phyloP scores from a whole-genome alignment of 169 alveolate genomes.

The Eimeria maxima region DNA sequence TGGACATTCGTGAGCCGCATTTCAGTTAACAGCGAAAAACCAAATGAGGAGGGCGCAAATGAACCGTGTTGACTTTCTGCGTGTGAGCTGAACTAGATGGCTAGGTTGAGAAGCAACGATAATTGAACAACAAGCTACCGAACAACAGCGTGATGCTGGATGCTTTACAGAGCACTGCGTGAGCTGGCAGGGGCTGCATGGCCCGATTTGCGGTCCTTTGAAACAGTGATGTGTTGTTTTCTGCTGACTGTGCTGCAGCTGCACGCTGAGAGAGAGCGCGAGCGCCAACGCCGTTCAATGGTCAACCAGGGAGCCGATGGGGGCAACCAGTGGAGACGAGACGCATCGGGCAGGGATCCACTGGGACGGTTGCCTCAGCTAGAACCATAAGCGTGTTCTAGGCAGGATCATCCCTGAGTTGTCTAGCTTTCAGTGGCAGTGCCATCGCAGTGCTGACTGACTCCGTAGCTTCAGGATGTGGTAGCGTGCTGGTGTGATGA shows the following conservation, averaged over 20 bases:
- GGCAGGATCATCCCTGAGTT: slow-evolving; percentile 24
- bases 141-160: slow-evolving; percentile 1
- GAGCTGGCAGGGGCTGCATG: neutral
- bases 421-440: slow-evolving; percentile 73
- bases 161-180: neutral
- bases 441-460: slow-evolving; percentile 78
- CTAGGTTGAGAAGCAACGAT: slow-evolving; percentile 41
- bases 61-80: slow-evolving; percentile 41
- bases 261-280: slow-evolving; percentile 76
- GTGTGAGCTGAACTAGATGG: slow-evolving; percentile 45
- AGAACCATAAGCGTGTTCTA: slow-evolving; percentile 44
- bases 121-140: neutral
- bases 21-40: slow-evolving; percentile 52
- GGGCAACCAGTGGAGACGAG: slow-evolving; percentile 72
- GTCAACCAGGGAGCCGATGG: slow-evolving; percentile 67
- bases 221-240: neutral
- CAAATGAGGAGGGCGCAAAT: slow-evolving; percentile 39
- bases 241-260: slow-evolving; percentile 33
- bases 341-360: slow-evolving; percentile 78
- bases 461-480: slow-evolving; percentile 58
- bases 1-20: slow-evolving; percentile 92
- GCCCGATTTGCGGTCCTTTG: neutral
- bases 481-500: slow-evolving; percentile 48
- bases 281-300: slow-evolving; percentile 68
- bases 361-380: slow-evolving; percentile 72